Base-by-base conservation (phyloP, 805 yeast genomes). In the Wickerhamiella galacta region DNA sequence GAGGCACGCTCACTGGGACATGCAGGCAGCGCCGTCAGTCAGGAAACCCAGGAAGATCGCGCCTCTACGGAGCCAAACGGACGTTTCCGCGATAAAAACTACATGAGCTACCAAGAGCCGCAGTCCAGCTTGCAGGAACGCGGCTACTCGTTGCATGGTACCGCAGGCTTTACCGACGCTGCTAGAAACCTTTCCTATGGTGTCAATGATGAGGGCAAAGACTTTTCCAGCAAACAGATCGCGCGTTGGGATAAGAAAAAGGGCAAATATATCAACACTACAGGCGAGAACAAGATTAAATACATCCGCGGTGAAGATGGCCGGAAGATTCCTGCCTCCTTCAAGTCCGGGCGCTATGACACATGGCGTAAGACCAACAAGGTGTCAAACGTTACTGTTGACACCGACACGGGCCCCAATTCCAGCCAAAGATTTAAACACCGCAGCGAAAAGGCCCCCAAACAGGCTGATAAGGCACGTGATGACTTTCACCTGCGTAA, bases 271-370 rank as follows among this genome's bases (percentile, higher is more conserved):
- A 68, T 85, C 49, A 64, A 80, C 14, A 74, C 69, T 47, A 80
- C 90, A 41, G 50, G 45, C 9, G 93, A 81, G 48, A 70, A 75
- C 57, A 45, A 44, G 12, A 40, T 42, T 20, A 85, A 81, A 58
- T 87, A 66, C 56, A 90, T 90, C 47, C 75, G 82, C 42, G 93
- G 96, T 40, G 99, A 90, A 54, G 75, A 81, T 54, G 99, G 99
- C 6, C 83, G 77, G 46, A 71, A 70, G 51, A 71, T 90, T 31
- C 95, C 96, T 5, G 96, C 98, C 1, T 67, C 90, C 10, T 82
- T 74, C 58, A 68, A 80, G 49, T 74, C 93, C 2, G 99, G 99
- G 29, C 72, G 81, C 43, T 90, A 72, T 49, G 96, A 85, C 35
- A 76, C 75, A 27, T 90, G 99, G 99, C 78, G 78, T 51, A 66